Base-by-base conservation (phyloP, 495 filamentous ascomycete species). In the Neurospora sp. region DNA sequence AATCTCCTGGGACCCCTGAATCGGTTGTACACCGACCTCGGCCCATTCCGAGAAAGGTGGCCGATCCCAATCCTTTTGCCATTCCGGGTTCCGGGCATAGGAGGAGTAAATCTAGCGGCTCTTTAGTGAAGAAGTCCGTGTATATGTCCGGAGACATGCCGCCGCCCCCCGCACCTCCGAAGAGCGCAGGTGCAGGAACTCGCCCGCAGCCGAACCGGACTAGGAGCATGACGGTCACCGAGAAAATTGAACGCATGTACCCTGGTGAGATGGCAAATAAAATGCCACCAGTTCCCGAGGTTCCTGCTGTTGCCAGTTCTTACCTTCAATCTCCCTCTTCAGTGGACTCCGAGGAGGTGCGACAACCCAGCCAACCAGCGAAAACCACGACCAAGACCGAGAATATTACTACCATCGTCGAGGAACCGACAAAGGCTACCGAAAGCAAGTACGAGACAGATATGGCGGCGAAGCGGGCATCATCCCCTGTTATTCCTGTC, bases 141-240 rank as follows among this genome's bases (percentile, higher is more conserved):
- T 77, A 81, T 54, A 79, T 87, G 19, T 31, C 54, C 11, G 54
- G 15, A 19, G 54, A 66, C 1, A 34, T 66, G 54, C 84, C 84
- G 2, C 82, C 84, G 7, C 80, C 84, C 7, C 86, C 86, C 11
- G 77, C 82, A 39, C 79, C 85, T 0, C 85, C 85, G n/a, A 84
- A 78, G 42, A 82, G 78, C 43, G 82, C 81, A 5, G 77, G 77
- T 6, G 75, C 76, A 43, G 72, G 74, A 0, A 40, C 74, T 15
- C 75, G 83, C 15, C 80, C 81, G 4, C 76, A 82, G 34, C 80
- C 85, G 3, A 86, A 85, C 72, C 78, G 83, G 70, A 85, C 84
- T 19, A 85, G 85, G 81, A 87, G 86, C 74, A 88, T 87, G 86
- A 86, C 86, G 1, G 81, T 86, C 37, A 79, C 87, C 28, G 86